These are phyloP conservation scores for Epichloe baconii DNA, from an alignment of 2,329 filamentous ascomycete species.

Conservation along the genomic window DNA sequence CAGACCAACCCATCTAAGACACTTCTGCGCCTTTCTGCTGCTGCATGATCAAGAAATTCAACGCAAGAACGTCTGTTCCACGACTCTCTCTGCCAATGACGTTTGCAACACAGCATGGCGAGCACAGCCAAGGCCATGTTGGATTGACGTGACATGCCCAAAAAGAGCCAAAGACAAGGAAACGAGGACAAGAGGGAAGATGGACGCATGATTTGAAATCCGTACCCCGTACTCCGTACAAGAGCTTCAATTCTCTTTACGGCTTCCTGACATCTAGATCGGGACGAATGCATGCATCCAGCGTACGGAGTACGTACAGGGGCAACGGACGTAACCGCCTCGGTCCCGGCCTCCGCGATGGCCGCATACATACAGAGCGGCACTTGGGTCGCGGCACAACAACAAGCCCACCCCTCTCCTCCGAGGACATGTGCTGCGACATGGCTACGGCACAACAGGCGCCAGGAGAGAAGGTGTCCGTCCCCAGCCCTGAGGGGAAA, in stretches of 20 bases:
- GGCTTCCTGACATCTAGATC: not conserved
- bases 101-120: not conserved
- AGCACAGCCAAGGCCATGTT: not conserved
- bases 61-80: not conserved
- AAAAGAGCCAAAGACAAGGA: not conserved
- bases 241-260: not conserved
- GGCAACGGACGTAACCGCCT: not conserved
- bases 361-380: not conserved
- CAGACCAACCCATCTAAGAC: slow-evolving; percentile 1
- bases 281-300: not conserved
- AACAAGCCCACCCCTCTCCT: not conserved
- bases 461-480: no score
- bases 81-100: not conserved
- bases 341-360: not conserved
- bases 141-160: not conserved
- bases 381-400: not conserved
- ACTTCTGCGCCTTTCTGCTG: not conserved
- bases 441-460: no score
- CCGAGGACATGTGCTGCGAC: no score
- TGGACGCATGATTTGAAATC: not conserved
- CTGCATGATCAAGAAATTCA: not conserved
- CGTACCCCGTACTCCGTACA: no score
- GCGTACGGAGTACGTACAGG: not conserved
- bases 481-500: no score
- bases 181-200: not conserved